Base-by-base conservation (phyloP, 2,329 filamentous ascomycete species). In the Epichloe bromicola region DNA sequence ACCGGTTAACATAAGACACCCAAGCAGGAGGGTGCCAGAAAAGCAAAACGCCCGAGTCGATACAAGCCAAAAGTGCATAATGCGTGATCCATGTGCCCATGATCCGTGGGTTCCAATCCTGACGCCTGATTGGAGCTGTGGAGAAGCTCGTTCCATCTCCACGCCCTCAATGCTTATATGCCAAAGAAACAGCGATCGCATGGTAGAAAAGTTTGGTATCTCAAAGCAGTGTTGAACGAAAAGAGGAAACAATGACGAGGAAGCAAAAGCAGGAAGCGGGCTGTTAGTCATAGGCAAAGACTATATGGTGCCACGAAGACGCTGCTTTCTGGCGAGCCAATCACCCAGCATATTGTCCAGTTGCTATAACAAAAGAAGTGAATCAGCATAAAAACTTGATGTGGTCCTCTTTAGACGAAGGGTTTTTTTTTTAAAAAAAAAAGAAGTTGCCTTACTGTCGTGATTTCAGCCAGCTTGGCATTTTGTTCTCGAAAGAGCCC, bases 401-500 rank as follows among this genome's bases (percentile, higher is more conserved):
- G 11, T 38, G n/a, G 36, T 38, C 14, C 36, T 38, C 15, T 8
- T 38, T 38, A 38, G 15, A 38, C 8, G 20, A 30, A 30, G 26
- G 7, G 14, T n/a, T 2, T 19, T n/a, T n/a, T n/a, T n/a, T n/a
- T n/a, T n/a, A n/a, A n/a, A n/a, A 19, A 37, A 37, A 5, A 6
- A 14, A n/a, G 7, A 2, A n/a, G 5, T n/a, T n/a, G 6, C 6
- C 80, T 73, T 66, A 84, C 81, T 53, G 76, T 85, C 53, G 88
- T 91, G 68, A 98, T 90, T 63, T 93, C 88, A 49, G 85, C 84
- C 62, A 97, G 69, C 62, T 85, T 85, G 58, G 85, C 86, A 62
- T 88, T 90, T 67, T 95, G 88, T 63, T 95, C 87, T 47, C 82
- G 82, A 71, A 94, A 97, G 50, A 97, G 71, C 20, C 82, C 79